Base-by-base conservation (phyloP, 1,284 basidiomycete species). In the Rhizoctonia solani region DNA sequence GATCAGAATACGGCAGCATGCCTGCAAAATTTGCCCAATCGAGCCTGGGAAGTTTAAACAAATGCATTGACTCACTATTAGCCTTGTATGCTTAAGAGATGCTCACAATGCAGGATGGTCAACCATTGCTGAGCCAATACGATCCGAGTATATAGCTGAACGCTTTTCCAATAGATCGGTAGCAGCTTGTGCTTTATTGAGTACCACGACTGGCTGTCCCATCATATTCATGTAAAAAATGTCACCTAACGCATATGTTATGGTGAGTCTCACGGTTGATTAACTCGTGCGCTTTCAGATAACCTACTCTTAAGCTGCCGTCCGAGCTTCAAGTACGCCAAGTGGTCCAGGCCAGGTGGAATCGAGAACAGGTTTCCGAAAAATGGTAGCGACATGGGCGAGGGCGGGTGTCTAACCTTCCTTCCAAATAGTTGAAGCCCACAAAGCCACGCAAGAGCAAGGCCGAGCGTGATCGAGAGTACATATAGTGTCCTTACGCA, bases 191-290 rank as follows among this genome's bases (percentile, higher is more conserved):
- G 75, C 72, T 6, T 81, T 80, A 69, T 83, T 84, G 41, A 84
- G 72, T 32, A 84, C 75, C 32, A 83, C 72, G 54, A 84, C 74
- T 30, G 77, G 79, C 63, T 82, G 81, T 32, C 82, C 81, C 34
- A 82, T 74, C 19, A 81, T 74, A 42, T 74, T 73, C 39, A 82
- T 74, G 69, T 82, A 82, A 39, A 83, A 77, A 85, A 89, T 74
- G 73, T 81, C 44, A 19, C 44, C 44, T 46, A 19, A 5, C 19
- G 6, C 37, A 8, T 8, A 8, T 16, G n/a, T n/a, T n/a, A n/a
- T n/a, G 21, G 6, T 39, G 9, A 39, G 37, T 39, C 16, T 8
- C 16, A 39, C 16, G 8, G 16, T 39, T 8, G 8, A 21, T 46
- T 14, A 46, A 19, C 16, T 39, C 37, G 8, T 46, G 6, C 21